Evolutionary conservation across 164 flowering plant genomes (phyloP), one percentile per base, ranked within the genome.

Genomic region (Stephania cephalantha): DNA sequence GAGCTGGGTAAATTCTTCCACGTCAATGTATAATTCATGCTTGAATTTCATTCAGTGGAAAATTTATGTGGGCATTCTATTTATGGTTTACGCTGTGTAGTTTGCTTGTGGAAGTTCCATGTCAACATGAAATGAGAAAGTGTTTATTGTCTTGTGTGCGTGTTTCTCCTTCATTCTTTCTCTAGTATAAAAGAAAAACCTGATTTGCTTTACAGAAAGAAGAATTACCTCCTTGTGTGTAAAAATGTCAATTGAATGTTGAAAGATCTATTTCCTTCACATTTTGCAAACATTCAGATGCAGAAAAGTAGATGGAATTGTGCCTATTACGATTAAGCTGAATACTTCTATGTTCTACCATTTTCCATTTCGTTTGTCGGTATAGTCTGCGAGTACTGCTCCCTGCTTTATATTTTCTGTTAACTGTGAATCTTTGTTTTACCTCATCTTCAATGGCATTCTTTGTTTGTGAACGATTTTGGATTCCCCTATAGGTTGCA

Each of bases 1-100:
- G 90, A n/a, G 83, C 81, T 46, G 92, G 89, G 81, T 90, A 82
- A 86, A 71, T 68, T 48, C 72, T 78, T 45, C 18, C 70, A 42
- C 29, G 10, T 58, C 72, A 73, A 63, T 82, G 81, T 82, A 83
- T 79, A 78, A 78, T 75, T 79, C 73, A 75, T 75, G 82, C 74
- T 42, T 25, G 76, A 48, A 70, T 79, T 80, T 79, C 80, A 76
- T 73, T 30, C 78, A 77, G 78, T 72, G 78, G 74, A 75, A 76
- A 78, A 76, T 70, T 29, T 72, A 46, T 69, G 79, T 46, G 78
- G 65, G 80, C 73, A 75, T 78, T 68, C 74, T 72, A 31, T 75
- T 71, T 81, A 71, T 80, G 76, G 77, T 69, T 76, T 72, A 20
- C 20, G 81, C 18, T 77, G 78, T 80, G 84, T 78, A 82, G 78